phyloP scores from a whole-genome alignment of 148 eudicot species.

The Salicornia ramosissima region DNA sequence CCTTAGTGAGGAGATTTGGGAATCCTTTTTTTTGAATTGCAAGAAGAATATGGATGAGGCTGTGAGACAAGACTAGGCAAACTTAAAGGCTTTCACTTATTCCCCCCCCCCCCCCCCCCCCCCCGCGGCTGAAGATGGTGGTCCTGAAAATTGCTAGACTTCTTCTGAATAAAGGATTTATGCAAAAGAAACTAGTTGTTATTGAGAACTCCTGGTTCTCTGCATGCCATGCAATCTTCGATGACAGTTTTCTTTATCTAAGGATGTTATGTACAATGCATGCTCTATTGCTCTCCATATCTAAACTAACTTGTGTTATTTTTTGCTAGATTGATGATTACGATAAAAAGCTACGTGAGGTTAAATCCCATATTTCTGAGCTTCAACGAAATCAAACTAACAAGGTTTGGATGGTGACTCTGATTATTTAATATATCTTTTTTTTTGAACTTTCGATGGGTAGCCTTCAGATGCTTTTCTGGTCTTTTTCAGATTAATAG shows the following conservation, averaged over 20 bases:
- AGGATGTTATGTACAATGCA: background rate
- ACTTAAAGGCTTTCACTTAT: too few relatives aligned
- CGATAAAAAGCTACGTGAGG: conserved; percentile 39
- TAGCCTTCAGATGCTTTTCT: background rate
- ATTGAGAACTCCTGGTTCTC: too few relatives aligned
- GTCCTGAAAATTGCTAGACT: too few relatives aligned
- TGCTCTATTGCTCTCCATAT: background rate
- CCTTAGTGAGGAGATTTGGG: too few relatives aligned
- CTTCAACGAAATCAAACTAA: conserved; percentile 54
- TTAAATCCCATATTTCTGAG: conserved; percentile 36
- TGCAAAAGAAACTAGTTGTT: too few relatives aligned
- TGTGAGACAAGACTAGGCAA: too few relatives aligned
- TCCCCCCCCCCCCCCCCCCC: too few relatives aligned
- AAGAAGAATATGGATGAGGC: too few relatives aligned
- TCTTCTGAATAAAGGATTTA: too few relatives aligned
- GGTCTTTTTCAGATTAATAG: background rate
- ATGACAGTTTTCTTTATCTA: background rate
- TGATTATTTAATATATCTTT: background rate
- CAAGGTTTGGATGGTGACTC: conserved; percentile 47
- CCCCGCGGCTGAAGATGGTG: too few relatives aligned
- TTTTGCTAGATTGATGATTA: conserved; percentile 44
- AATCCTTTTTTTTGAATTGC: too few relatives aligned
- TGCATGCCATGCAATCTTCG: too few relatives aligned
- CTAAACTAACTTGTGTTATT: background rate
- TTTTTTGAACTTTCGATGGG: background rate